phyloP scores from a whole-genome alignment of 305 asterid genomes.

The Fraxinus albicans region DNA sequence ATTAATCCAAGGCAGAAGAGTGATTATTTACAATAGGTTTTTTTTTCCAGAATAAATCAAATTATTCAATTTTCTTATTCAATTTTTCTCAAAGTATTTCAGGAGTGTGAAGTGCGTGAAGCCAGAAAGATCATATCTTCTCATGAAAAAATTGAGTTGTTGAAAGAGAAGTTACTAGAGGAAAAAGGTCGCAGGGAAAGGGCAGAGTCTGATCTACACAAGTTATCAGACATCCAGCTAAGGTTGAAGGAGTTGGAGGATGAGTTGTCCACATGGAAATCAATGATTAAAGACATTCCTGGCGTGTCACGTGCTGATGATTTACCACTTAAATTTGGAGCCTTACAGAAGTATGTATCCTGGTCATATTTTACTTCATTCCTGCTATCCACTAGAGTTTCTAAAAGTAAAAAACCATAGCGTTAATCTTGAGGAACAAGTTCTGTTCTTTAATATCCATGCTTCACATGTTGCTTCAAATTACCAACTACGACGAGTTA shows the following conservation, averaged over 20 bases:
- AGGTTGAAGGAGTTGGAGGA: slow-evolving; percentile 61
- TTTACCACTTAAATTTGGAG: slow-evolving; percentile 59
- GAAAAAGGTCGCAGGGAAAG: slow-evolving; percentile 78
- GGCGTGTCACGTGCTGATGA: slow-evolving; percentile 82
- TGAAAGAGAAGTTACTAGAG: slow-evolving; percentile 84
- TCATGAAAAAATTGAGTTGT: slow-evolving; percentile 59
- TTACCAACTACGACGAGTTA: not conserved
- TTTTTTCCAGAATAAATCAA: not conserved
- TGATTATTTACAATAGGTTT: slow-evolving; percentile 10
- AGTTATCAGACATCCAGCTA: slow-evolving; percentile 50
- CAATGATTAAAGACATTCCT: slow-evolving; percentile 74
- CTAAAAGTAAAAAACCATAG: not conserved
- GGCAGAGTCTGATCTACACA: slow-evolving; percentile 75
- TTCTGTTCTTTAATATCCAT: not conserved
- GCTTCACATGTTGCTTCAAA: slow-evolving; percentile 11
- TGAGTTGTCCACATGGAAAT: slow-evolving; percentile 80
- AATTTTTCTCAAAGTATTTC: slow-evolving; percentile 34
- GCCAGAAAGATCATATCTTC: slow-evolving; percentile 81
- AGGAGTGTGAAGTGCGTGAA: slow-evolving; percentile 91
- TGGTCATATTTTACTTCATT: slow-evolving; percentile 14
- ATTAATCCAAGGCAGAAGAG: slow-evolving; percentile 3
- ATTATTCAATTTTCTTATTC: slow-evolving; percentile 16
- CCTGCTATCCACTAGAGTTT: slow-evolving; percentile 11
- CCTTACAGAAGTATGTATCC: slow-evolving; percentile 70
- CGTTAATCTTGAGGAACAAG: slow-evolving; percentile 8